Evolutionary conservation across 2,329 filamentous ascomycete species (phyloP), one percentile per base, ranked within the genome.

Genomic region (Ophiocordyceps camponoti-leonardi): DNA sequence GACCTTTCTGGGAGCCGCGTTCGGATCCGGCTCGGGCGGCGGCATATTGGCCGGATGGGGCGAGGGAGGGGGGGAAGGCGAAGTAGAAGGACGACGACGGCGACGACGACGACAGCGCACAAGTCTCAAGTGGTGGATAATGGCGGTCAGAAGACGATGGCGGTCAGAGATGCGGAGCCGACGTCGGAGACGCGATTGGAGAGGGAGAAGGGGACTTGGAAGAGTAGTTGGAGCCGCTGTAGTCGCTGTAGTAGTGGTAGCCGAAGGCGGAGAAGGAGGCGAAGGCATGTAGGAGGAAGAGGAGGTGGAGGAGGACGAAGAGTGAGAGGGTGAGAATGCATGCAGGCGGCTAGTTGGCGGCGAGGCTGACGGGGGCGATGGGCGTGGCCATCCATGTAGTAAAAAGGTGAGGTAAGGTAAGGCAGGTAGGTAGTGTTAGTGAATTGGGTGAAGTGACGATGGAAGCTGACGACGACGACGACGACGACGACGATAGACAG

Each of bases 1-100:
- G n/a, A 86, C 84, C 55, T 72, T 78, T 52, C 76, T 63, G 16
- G 31, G 31, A 13, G 31, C 4, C 16, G 13, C 12, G 12, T 33
- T 33, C 4, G 31, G 13, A 12, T 33, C 31, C 12, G 31, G 12
- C 11, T 33, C 16, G 31, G 31, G 31, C 11, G 31, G 31, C 12
- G 31, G 16, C 12, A 33, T 26, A 26, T 26, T 26, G 23, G 23
- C 23, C 23, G 23, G 23, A 26, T 26, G 23, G 23, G 23, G 23
- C 23, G 23, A 4, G 8, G 23, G 31, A 13, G 31, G n/a, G n/a
- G n/a, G n/a, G n/a, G n/a, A n/a, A 12, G 31, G 31, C 31, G 31
- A 33, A 33, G 31, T 13, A 33, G 31, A 26, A 26, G 23, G 23
- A 8, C 23, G 8, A 33, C 31, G 31, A 33, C 12, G 31, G n/a